A percentile compares a stretch with the other conserved stretches of the same genome.
These are phyloP conservation scores for Jacaranda mimosifolia DNA, from an alignment of 257 asterid genomes.

Conservation along the genomic window DNA sequence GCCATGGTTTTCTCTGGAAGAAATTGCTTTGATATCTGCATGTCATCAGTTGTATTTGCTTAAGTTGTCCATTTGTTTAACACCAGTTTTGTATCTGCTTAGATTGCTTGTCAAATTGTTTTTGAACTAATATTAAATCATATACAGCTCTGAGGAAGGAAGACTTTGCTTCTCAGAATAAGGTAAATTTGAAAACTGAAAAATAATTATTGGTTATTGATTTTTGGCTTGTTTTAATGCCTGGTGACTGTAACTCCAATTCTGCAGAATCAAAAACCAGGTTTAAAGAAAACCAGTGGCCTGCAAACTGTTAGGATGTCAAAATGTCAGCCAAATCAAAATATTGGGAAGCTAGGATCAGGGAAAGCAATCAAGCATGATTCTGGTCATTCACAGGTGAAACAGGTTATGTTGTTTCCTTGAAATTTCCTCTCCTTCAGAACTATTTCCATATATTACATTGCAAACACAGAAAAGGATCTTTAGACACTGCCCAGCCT, in stretches of 20 bases:
- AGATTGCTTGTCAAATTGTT: conserved; percentile 7
- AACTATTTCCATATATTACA: neutral
- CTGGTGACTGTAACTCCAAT: conserved; percentile 34
- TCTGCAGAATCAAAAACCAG: conserved; percentile 57
- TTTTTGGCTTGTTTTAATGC: conserved; percentile 27
- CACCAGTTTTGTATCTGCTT: conserved; percentile 18
- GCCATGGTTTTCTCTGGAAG: conserved; percentile 21
- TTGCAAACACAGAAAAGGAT: neutral
- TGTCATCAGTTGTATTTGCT: neutral
- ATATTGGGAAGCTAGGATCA: conserved; percentile 55
- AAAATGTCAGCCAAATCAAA: conserved; percentile 66
- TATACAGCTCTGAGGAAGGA: conserved; percentile 64
- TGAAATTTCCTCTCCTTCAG: conserved; percentile 20
- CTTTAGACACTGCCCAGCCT: neutral
- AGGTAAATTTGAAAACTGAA: conserved; percentile 48
- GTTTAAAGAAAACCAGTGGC: conserved; percentile 55
- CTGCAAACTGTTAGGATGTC: conserved; percentile 48
- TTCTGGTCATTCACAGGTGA: conserved; percentile 54
- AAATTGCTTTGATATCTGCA: conserved; percentile 14
- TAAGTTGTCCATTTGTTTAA: conserved; percentile 22
- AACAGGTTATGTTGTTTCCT: conserved; percentile 47
- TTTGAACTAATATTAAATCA: conserved; percentile 35
- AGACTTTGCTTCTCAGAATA: conserved; percentile 49
- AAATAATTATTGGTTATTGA: conserved; percentile 5
- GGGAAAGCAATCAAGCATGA: conserved; percentile 60